Evolutionary conservation across 768 basidiomycete species (phyloP), one percentile per base, ranked within the genome.

Genomic region (Rhodotorula sphaerocarpa): DNA sequence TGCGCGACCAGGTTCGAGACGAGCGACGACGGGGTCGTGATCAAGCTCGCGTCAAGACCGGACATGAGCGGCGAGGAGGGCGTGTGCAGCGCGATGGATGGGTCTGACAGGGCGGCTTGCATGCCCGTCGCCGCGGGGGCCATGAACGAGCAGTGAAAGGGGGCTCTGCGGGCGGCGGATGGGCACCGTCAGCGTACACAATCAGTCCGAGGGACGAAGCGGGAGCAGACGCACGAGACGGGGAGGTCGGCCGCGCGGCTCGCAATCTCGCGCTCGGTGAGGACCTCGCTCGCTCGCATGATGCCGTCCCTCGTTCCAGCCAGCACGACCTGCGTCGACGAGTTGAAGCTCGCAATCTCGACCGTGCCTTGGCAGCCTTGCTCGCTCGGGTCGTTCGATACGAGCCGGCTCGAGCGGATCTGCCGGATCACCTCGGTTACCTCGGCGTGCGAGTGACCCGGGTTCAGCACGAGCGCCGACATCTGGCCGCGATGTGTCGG

Each of bases 271-370:
- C 48, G 34, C 21, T 70, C 57, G 21, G 63, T 36, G 28, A 73
- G 45, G n/a, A 59, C 33, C 41, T 73, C 69, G 33, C 65, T 64
- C 16, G 72, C 70, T 11, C 65, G 54, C 16, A 70, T 30, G 34
- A 73, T 70, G 10, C 70, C 72, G 7, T 71, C 70, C 12, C 67
- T n/a, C 18, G 61, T 64, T 0, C 72, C 72, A 5, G 72, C 70
- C 11, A 73, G 61, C 0, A 73, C 71, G 50, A 73, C 58, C 60
- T 73, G 72, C 12, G 59, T 57, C 7, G 36, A 36, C 61, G 70
- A 71, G 63, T 73, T 73, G 65, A 69, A 73, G 42, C 61, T 61
- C 27, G 72, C 72, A n/a, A 73, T 65, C 41, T 73, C 70, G 58
- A 73, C 71, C 20, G 56, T 57, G 25, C 70, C 72, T 23, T 67